Percentiles rank a stretch among this genome's conserved stretches.
These are phyloP conservation scores for Rhizopus sp. DNA, from an alignment of 371 early-diverging fungal species.

Conservation along the genomic window DNA sequence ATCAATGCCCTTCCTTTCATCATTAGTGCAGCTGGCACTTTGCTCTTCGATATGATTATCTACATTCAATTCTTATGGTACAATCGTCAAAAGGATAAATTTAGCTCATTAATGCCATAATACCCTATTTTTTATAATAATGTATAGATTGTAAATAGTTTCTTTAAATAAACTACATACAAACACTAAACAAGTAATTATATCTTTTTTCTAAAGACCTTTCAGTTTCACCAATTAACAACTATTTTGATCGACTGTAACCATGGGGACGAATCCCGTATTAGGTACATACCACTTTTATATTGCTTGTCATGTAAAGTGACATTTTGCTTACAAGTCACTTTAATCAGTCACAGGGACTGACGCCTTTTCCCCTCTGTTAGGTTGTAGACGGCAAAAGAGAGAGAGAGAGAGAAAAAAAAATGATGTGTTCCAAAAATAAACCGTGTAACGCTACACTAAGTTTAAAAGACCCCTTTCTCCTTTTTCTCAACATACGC, in stretches of 20 bases:
- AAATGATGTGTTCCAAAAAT: background rate
- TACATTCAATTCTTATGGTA: constrained; percentile 36
- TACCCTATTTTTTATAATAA: background rate
- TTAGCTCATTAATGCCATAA: background rate
- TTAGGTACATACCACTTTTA: too few relatives aligned
- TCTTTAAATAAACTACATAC: too few relatives aligned
- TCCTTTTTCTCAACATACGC: background rate
- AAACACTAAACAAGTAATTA: too few relatives aligned
- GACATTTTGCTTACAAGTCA: too few relatives aligned
- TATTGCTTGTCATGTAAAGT: too few relatives aligned
- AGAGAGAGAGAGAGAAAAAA: background rate
- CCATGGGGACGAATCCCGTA: too few relatives aligned
- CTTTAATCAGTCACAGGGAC: background rate
- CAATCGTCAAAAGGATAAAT: background rate
- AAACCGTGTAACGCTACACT: background rate
- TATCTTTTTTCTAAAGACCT: too few relatives aligned
- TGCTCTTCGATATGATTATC: constrained; percentile 33
- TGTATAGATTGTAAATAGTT: too few relatives aligned
- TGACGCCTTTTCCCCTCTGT: background rate
- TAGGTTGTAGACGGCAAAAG: too few relatives aligned
- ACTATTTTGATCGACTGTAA: too few relatives aligned
- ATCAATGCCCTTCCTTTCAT: constrained; percentile 38
- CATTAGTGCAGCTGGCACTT: constrained; percentile 34
- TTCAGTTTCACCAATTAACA: too few relatives aligned
- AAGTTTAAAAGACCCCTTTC: background rate